These are phyloP conservation scores for Botrytis aclada DNA, from an alignment of 2,329 filamentous ascomycete species.

Conservation along the genomic window DNA sequence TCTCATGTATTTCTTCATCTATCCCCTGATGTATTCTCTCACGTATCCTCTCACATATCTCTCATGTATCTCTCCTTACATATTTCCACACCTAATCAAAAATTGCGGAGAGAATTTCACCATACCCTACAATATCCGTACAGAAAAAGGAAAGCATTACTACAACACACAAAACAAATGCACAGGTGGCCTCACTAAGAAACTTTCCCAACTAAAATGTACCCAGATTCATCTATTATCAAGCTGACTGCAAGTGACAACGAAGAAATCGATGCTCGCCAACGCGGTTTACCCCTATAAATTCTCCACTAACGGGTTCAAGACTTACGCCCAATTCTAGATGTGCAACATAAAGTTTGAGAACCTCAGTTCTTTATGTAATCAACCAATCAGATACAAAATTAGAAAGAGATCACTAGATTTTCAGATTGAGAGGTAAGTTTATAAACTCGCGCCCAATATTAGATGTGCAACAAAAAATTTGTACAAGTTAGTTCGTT, in stretches of 20 bases:
- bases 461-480: not conserved
- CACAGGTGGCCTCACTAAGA: not conserved
- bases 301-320: not conserved
- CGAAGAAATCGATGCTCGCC: not conserved
- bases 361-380: accelerated
- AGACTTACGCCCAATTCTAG: not conserved
- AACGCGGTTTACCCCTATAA: not conserved
- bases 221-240: not conserved
- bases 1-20: too few relatives aligned
- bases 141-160: not conserved
- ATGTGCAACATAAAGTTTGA: not conserved
- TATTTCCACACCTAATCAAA: not conserved
- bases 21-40: too few relatives aligned
- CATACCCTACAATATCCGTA: not conserved
- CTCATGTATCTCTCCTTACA: not conserved
- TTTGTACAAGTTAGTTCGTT: accelerated
- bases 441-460: not conserved
- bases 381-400: not conserved
- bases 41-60: too few relatives aligned
- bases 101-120: not conserved
- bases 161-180: too few relatives aligned
- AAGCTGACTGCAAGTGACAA: constrained; percentile 1
- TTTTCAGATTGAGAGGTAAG: accelerated
- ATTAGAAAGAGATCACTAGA: not conserved
- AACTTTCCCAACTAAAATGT: not conserved